These are phyloP conservation scores for Eimeria tenella DNA, from an alignment of 169 alveolate genomes.

Conservation along the genomic window DNA sequence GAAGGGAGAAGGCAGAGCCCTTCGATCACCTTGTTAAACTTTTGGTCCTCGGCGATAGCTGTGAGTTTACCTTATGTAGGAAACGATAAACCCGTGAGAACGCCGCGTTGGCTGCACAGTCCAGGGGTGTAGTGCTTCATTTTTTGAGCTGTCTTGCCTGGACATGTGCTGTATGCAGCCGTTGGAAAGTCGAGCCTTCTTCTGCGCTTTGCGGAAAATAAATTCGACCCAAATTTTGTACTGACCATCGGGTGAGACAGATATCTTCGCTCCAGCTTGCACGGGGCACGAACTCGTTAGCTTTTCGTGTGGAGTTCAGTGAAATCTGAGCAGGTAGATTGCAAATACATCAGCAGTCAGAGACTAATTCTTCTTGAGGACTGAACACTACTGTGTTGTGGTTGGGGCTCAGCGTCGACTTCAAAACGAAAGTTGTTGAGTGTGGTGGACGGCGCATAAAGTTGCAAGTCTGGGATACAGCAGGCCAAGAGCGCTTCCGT, in stretches of 20 bases:
- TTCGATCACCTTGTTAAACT: conserved; percentile 74
- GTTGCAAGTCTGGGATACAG: conserved; percentile 97
- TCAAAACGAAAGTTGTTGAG: conserved; percentile 74
- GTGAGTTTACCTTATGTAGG: conserved; percentile 13
- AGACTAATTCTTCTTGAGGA: no score
- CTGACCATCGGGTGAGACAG: conserved; percentile 60
- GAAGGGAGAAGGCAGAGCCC: conserved; percentile 69
- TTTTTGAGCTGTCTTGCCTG: no score
- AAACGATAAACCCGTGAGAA: neutral
- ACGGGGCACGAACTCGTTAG: conserved; percentile 9
- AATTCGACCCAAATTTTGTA: conserved; percentile 55
- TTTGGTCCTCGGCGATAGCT: conserved; percentile 68
- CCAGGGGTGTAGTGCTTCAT: neutral
- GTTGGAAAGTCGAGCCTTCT: conserved; percentile 58
- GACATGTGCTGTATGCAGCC: conserved; percentile 10
- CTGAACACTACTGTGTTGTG: no score
- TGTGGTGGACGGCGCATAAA: conserved; percentile 85
- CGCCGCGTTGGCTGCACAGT: neutral
- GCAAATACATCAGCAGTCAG: no score
- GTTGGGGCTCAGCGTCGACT: conserved; percentile 87
- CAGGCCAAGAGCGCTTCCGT: conserved; percentile 98
- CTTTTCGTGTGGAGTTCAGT: no score
- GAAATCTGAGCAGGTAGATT: no score
- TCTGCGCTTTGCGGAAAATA: conserved; percentile 20
- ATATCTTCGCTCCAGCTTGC: neutral